A percentile compares a stretch with the other conserved stretches of the same genome.
Evolutionary conservation across 257 asterid genomes (phyloP).

Genomic region (Salvia rosmarinus): DNA sequence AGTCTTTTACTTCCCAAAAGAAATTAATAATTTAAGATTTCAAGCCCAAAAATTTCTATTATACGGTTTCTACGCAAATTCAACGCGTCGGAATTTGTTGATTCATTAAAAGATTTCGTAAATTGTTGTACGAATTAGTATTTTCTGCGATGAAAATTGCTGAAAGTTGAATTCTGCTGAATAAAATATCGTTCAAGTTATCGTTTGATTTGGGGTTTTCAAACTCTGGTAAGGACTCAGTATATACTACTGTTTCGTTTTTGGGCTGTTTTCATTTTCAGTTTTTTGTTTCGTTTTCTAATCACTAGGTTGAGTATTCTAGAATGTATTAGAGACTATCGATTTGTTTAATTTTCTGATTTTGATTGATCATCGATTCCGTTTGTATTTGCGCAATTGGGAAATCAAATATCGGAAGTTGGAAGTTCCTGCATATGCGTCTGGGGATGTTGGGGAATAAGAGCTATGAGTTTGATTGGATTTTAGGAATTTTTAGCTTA

Average conservation of each 20-base stretch:
- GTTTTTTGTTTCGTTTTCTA: neutral
- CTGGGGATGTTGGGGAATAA: slow-evolving; percentile 24
- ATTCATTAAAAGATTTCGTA: slow-evolving; percentile 17
- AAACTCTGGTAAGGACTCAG: slow-evolving; percentile 36
- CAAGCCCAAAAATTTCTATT: slow-evolving; percentile 20
- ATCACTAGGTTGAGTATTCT: slow-evolving; percentile 15
- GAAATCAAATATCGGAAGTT: neutral
- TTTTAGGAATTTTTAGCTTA: neutral
- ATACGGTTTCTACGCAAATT: slow-evolving; percentile 39
- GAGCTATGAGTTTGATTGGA: slow-evolving; percentile 13
- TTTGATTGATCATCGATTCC: slow-evolving; percentile 24
- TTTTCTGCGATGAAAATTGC: slow-evolving; percentile 7
- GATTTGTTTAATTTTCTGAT: slow-evolving; percentile 22
- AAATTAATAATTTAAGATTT: slow-evolving; percentile 4
- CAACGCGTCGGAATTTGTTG: slow-evolving; percentile 35
- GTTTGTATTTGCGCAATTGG: slow-evolving; percentile 4
- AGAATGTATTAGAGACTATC: slow-evolving; percentile 1
- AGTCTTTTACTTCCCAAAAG: slow-evolving; percentile 20
- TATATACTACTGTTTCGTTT: neutral
- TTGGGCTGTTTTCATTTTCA: neutral
- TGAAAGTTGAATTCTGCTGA: slow-evolving; percentile 18
- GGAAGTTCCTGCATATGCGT: slow-evolving; percentile 3
- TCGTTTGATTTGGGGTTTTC: slow-evolving; percentile 28
- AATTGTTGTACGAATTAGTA: neutral
- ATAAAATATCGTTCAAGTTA: slow-evolving; percentile 8